Evolutionary conservation across 176 grass and related monocot species (phyloP).

Genomic region (Guadua angustifolia): DNA sequence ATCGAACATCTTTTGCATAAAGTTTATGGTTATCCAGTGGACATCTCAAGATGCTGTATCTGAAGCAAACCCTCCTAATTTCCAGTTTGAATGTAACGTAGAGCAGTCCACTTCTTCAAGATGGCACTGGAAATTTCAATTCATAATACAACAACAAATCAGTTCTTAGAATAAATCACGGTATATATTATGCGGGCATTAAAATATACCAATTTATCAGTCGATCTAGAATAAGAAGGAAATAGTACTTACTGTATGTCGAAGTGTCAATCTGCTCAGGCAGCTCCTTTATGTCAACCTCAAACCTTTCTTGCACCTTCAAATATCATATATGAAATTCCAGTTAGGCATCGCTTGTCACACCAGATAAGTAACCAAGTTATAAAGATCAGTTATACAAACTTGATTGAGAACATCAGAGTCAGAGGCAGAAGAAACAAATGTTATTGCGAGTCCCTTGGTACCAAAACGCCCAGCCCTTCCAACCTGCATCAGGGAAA

Average conservation of each 20-base stretch:
- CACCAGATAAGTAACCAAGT: background rate
- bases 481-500: conserved; percentile 55
- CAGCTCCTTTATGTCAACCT: conserved; percentile 96
- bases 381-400: background rate
- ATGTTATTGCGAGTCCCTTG: conserved; percentile 90
- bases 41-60: background rate
- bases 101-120: conserved; percentile 33
- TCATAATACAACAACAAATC: conserved; percentile 7
- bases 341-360: conserved; percentile 28
- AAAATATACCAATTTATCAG: background rate
- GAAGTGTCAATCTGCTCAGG: conserved; percentile 95
- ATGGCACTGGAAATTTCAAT: conserved; percentile 43
- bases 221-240: background rate
- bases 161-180: background rate
- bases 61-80: conserved; percentile 1
- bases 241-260: conserved; percentile 81
- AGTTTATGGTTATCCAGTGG: background rate
- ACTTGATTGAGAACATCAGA: conserved; percentile 91
- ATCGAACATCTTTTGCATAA: conserved; percentile 1
- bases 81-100: background rate
- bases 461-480: conserved; percentile 89
- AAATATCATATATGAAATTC: background rate
- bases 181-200: background rate
- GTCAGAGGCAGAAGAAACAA: conserved; percentile 81
- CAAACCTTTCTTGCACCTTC: conserved; percentile 97